phyloP scores from a whole-genome alignment of 2,329 filamentous ascomycete genomes.

The Fusarium nygamai region DNA sequence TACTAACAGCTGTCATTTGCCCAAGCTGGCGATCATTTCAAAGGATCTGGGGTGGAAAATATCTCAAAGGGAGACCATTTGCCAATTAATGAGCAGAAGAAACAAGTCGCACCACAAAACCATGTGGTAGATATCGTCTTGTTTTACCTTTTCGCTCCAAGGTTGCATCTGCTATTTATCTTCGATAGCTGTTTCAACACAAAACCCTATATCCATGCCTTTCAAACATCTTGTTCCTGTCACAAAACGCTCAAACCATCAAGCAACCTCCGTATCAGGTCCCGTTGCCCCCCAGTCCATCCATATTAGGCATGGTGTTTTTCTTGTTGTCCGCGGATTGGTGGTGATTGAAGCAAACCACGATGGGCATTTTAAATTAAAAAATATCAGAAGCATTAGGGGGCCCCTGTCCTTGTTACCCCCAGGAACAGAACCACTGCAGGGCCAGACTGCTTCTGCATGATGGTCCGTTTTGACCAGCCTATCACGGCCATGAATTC shows the following conservation, averaged over 20 bases:
- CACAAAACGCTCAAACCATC: slow-evolving; percentile 3
- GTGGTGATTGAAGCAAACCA: slow-evolving; percentile 32
- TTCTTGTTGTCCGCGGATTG: neutral
- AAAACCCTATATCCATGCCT: slow-evolving; percentile 3
- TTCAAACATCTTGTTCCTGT: slow-evolving; percentile 9
- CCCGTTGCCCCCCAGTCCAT: slow-evolving; percentile 8
- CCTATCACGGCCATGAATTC: slow-evolving; percentile 31
- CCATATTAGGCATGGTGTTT: slow-evolving; percentile 29
- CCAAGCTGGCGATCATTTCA: slow-evolving; percentile 12
- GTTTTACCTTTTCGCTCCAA: neutral
- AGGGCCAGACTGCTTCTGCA: slow-evolving; percentile 22
- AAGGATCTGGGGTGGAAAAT: slow-evolving; percentile 2
- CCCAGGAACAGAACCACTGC: neutral
- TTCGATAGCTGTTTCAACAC: slow-evolving; percentile 8
- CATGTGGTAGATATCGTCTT: neutral
- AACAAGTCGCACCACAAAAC: neutral
- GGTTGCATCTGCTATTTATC: neutral
- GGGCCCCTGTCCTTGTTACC: slow-evolving; percentile 17
- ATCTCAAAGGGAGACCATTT: neutral
- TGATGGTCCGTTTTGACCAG: slow-evolving; percentile 13
- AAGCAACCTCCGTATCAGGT: neutral
- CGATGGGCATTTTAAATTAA: slow-evolving; percentile 36
- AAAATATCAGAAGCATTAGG: slow-evolving; percentile 16
- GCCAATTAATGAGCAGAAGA: neutral
- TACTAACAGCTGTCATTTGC: slow-evolving; percentile 23